Base-by-base conservation (phyloP, 495 filamentous ascomycete genomes). In the Aeminium ludgeri region DNA sequence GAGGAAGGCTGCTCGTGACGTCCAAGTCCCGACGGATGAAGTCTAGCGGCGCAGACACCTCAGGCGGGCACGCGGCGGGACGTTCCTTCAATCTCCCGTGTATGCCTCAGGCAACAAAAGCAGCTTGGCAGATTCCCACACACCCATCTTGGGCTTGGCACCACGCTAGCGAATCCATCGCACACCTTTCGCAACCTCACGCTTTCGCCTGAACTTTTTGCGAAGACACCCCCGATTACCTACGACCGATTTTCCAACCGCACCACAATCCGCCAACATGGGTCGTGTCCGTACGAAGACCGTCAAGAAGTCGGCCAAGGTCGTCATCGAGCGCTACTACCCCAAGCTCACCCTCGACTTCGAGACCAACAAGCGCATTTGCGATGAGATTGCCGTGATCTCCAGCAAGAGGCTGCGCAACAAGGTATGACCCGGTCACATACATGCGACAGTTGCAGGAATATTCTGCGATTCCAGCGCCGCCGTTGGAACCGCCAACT, bases 381-480 rank as follows among this genome's bases (percentile, higher is more conserved):
- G 91, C 70, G 91, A 96, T 84, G 91, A 99, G 71, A 92, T 99
- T 55, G 91, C 91, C 61, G 93, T 96, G 66, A 99, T 96, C 64
- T 84, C 91, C 50, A 85, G 79, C 48, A 95, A 95, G 80, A 76
- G 89, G 64, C 75, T 95, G 53, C 77, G 87, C 69, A 97, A 97
- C 78, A 97, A 95, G 83, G 83, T 91, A 50, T 46, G 57, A 30
- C 33, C 20, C 17, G 12, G 7, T 13, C 19, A 32, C 30, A 25
- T 20, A 19, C 23, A 10, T 23, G 19, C 20, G 15, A 41, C 38
- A 34, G 3, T 25, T 25, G 4, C 4, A 25, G 23, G 23, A 20
- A 32, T 15, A 34, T 13, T n/a, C n/a, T n/a, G n/a, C n/a, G n/a
- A n/a, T n/a, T n/a, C n/a, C n/a, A n/a, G n/a, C 17, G n/a, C 18